These are phyloP conservation scores for Trametes hirsuta DNA, from an alignment of 1,284 basidiomycete genomes.

Conservation along the genomic window DNA sequence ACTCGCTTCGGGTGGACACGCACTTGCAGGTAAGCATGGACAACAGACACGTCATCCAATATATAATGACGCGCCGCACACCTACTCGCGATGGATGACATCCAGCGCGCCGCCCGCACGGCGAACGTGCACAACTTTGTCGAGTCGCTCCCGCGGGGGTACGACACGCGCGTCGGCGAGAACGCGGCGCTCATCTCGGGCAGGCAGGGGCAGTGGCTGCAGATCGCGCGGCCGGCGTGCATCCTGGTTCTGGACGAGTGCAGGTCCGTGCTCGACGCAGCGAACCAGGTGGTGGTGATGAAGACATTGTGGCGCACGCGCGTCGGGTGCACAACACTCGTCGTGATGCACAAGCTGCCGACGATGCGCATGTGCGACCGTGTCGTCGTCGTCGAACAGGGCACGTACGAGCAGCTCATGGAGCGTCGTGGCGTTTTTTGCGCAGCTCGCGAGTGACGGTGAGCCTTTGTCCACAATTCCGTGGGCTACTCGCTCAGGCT, in stretches of 20 bases:
- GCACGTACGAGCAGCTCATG: slow-evolving; percentile 75
- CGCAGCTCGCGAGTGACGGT: slow-evolving; percentile 81
- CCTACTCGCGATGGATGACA: slow-evolving; percentile 52
- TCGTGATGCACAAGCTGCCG: slow-evolving; percentile 92
- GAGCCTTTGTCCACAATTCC: slow-evolving; percentile 42
- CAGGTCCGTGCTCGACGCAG: slow-evolving; percentile 86
- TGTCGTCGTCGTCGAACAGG: slow-evolving; percentile 86
- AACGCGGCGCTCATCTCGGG: slow-evolving; percentile 75
- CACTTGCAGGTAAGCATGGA: too few relatives aligned
- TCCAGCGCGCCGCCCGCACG: slow-evolving; percentile 70
- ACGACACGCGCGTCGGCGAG: slow-evolving; percentile 59
- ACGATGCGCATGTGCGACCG: slow-evolving; percentile 94
- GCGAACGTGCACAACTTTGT: slow-evolving; percentile 92
- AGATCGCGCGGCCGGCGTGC: slow-evolving; percentile 80
- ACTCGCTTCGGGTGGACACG: too few relatives aligned
- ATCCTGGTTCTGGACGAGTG: slow-evolving; percentile 95
- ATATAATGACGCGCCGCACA: too few relatives aligned
- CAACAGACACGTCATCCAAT: too few relatives aligned
- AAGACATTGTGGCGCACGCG: slow-evolving; percentile 73
- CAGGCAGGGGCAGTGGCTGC: slow-evolving; percentile 92
- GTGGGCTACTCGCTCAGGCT: too few relatives aligned
- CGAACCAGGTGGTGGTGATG: slow-evolving; percentile 81
- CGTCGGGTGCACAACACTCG: slow-evolving; percentile 77
- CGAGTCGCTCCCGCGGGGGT: slow-evolving; percentile 76
- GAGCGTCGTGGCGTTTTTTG: slow-evolving; percentile 74